A percentile compares a stretch with the other conserved stretches of the same genome.
Conservation (phyloP, 805 yeast genomes). For the Candida quercuum region DNA sequence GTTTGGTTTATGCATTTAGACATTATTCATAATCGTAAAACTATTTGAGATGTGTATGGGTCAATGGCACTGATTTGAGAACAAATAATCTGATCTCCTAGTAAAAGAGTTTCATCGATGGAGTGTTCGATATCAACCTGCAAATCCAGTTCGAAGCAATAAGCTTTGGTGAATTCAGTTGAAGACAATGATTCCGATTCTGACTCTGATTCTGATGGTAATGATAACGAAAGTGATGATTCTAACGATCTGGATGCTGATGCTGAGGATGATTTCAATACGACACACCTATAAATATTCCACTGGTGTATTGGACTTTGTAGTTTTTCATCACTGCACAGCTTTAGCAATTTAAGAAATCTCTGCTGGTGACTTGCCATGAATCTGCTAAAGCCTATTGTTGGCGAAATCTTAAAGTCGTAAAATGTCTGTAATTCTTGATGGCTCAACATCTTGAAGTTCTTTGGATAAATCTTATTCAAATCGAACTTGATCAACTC, state of each 20-base stretch:
- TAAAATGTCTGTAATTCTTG: conserved; percentile 2
- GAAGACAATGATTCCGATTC: no score
- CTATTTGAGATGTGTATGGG: conserved; percentile 4
- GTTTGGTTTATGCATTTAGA: neutral
- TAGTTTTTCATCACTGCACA: neutral
- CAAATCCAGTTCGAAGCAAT: conserved; percentile 8
- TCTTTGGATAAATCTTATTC: conserved; percentile 7
- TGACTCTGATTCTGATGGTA: no score
- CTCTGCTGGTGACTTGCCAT: neutral
- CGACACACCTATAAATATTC: conserved; percentile 10
- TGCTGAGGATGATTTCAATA: conserved; percentile 2
- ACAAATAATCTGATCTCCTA: conserved; percentile 12
- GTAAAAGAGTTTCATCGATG: conserved; percentile 1
- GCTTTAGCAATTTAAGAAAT: neutral
- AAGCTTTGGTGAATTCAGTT: conserved; percentile 5
- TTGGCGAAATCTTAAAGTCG: conserved; percentile 5
- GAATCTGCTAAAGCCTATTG: neutral
- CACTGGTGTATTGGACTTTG: neutral
- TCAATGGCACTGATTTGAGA: conserved; percentile 3
- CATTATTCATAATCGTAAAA: neutral
- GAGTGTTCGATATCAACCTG: conserved; percentile 8
- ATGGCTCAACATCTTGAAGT: conserved; percentile 1
- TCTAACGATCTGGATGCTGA: no score
- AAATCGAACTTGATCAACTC: neutral
- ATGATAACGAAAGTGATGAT: no score